Conservation (phyloP, 2,329 filamentous ascomycete species). For the Cordyceps farinosa region DNA sequence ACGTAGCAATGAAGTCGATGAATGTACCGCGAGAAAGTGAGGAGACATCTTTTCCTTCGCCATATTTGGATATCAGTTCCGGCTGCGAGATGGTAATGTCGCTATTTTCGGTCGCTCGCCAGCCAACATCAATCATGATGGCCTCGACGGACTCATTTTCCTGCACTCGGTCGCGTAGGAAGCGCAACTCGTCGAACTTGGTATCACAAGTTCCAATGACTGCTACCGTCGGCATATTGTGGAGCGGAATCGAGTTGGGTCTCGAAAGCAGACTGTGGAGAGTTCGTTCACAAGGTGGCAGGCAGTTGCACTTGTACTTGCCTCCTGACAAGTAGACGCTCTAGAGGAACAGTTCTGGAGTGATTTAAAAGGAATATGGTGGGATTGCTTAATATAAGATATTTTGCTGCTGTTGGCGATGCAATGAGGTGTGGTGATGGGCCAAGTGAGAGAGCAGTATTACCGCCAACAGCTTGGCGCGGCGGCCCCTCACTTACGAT, state of each 20-base stretch:
- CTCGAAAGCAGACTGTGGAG: neutral
- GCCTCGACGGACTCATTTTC: slow-evolving; percentile 21
- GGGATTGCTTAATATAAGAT: neutral
- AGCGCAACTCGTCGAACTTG: slow-evolving; percentile 58
- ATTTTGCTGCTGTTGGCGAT: neutral
- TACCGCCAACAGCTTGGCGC: neutral
- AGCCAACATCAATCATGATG: slow-evolving; percentile 44
- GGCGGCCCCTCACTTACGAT: neutral
- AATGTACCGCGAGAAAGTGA: slow-evolving; percentile 50
- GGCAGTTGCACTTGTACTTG: neutral
- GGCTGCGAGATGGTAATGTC: slow-evolving; percentile 46
- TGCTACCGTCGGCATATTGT: slow-evolving; percentile 39
- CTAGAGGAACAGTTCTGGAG: neutral
- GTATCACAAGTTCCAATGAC: slow-evolving; percentile 64
- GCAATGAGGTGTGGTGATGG: neutral
- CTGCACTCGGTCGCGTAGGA: slow-evolving; percentile 46
- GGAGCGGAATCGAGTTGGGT: neutral
- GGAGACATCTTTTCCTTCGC: slow-evolving; percentile 30
- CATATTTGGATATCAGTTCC: slow-evolving; percentile 37
- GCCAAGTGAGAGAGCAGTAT: neutral
- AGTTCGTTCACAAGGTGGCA: neutral
- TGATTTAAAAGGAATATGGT: neutral
- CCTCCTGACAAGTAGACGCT: no score
- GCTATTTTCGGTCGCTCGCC: slow-evolving; percentile 37
- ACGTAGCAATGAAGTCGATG: slow-evolving; percentile 51